These are phyloP conservation scores for Polytrichum formosum DNA, from an alignment of 225 moss, liverwort and hornwort species.

Conservation along the genomic window DNA sequence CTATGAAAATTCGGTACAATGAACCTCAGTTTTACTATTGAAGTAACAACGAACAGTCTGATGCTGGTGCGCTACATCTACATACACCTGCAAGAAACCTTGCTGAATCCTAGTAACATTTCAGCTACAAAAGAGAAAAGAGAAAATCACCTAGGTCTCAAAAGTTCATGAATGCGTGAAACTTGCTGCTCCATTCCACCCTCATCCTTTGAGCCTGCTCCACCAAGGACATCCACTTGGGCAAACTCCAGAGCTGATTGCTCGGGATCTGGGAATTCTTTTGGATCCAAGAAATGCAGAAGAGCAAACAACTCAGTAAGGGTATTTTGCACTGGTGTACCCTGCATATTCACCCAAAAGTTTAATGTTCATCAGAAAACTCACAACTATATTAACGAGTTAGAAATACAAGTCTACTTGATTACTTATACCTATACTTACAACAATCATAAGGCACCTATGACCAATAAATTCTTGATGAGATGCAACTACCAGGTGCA, in stretches of 20 bases:
- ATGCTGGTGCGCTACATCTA: too few species aligned
- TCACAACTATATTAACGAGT: too few species aligned
- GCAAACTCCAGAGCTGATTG: constrained; percentile 52
- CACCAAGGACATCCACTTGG: constrained; percentile 51
- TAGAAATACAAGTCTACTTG: too few species aligned
- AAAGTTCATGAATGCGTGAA: constrained; percentile 65
- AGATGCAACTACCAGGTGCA: too few species aligned
- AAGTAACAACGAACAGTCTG: too few species aligned
- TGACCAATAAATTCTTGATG: too few species aligned
- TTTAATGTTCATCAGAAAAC: constrained; percentile 4
- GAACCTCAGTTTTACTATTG: too few species aligned
- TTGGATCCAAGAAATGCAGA: constrained; percentile 79
- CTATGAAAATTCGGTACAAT: too few species aligned
- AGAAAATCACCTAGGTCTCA: constrained; percentile 57
- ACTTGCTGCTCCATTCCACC: constrained; percentile 58
- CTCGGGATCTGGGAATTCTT: constrained; percentile 70
- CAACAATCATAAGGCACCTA: too few species aligned
- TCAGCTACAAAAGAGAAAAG: background rate
- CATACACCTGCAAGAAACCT: too few species aligned
- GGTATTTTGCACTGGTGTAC: constrained; percentile 84
- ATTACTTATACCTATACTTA: too few species aligned
- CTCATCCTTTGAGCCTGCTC: constrained; percentile 40
- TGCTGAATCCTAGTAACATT: background rate
- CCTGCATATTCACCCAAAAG: constrained; percentile 46
- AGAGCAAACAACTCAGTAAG: constrained; percentile 74